Evolutionary conservation across 352 stramenopile genomes (phyloP), one percentile per base, ranked within the genome.

Genomic region (Phytophthora fragariaefolia): DNA sequence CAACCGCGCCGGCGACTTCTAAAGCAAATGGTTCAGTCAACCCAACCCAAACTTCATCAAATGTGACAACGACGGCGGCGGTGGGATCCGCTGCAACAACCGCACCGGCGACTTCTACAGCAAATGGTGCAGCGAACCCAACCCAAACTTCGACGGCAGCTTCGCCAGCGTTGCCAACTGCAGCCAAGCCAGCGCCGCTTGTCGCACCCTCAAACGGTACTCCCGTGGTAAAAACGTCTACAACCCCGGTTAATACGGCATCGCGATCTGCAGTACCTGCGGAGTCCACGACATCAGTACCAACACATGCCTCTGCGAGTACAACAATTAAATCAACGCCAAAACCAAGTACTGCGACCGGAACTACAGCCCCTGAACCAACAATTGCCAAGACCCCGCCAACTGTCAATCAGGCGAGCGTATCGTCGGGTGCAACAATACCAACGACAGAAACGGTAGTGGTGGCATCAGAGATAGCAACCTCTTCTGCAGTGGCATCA

Each of bases 21-120:
- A 40, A 50, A n/a, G 2, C 58, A 47, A 54, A 49, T 54, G 56
- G 57, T 32, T 24, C 30, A 28, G 47, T 13, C 2, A 27, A 22
- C 49, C 24, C 28, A 40, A 28, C 42, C 58, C 46, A 58, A 62
- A 18, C 13, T 22, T n/a, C n/a, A n/a, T n/a, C 52, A n/a, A 69
- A 52, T 13, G 18, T 18, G 55, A 49, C 50, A 52, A 34, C 26
- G 49, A 65, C 53, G 48, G 58, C 46, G 34, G 40, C 28, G 32
- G 36, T 26, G 27, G 23, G 17, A 62, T 36, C 28, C 48, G 52
- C 23, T 20, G n/a, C 51, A 57, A 1, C 30, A 57, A 45, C 40
- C 22, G 24, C 22, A 45, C 43, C 23, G 24, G 20, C 13, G 26
- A 17, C 8, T 27, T 4, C 30, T 57, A 40, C 45, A n/a, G 2